Evolutionary conservation across 2,329 filamentous ascomycete genomes (phyloP).

Genomic region (Sarocladiaceae sp.): DNA sequence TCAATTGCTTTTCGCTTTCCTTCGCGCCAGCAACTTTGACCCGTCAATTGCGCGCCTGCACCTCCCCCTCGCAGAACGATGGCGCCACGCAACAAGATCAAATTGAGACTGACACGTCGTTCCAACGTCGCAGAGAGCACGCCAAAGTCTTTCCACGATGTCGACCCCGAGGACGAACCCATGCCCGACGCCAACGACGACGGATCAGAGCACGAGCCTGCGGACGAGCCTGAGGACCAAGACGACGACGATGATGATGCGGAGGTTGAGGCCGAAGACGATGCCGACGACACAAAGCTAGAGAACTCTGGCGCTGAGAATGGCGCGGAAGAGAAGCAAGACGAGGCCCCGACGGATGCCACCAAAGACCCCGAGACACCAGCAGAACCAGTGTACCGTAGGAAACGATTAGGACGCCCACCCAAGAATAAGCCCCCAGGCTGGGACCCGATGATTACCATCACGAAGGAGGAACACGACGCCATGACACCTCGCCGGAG

Average conservation of each 20-base stretch:
- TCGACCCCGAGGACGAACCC: slow-evolving; percentile 28
- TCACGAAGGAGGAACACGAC: slow-evolving; percentile 47
- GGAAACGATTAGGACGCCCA: slow-evolving; percentile 76
- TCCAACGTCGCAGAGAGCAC: slow-evolving; percentile 31
- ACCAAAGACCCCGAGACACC: slow-evolving; percentile 48
- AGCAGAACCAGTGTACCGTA: slow-evolving; percentile 59
- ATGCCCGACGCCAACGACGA: slow-evolving; percentile 29
- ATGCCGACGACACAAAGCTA: slow-evolving; percentile 36
- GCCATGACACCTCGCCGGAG: slow-evolving; percentile 50
- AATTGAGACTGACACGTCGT: slow-evolving; percentile 26
- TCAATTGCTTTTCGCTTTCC: neutral
- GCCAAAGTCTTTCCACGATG: slow-evolving; percentile 33
- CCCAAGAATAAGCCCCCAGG: slow-evolving; percentile 79
- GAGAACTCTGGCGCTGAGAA: slow-evolving; percentile 30
- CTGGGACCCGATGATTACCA: slow-evolving; percentile 60
- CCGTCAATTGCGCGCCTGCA: too few species aligned
- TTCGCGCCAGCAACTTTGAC: neutral
- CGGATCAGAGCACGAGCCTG: slow-evolving; percentile 36
- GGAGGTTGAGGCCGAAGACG: slow-evolving; percentile 45
- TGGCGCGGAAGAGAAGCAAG: slow-evolving; percentile 33
- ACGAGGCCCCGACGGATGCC: slow-evolving; percentile 29
- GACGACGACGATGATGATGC: slow-evolving; percentile 39
- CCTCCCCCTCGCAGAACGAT: slow-evolving; percentile 14
- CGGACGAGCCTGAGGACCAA: slow-evolving; percentile 26
- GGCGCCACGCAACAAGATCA: slow-evolving; percentile 23